Conservation (phyloP, 768 basidiomycete species). For the Pleurotus tuoliensis region DNA sequence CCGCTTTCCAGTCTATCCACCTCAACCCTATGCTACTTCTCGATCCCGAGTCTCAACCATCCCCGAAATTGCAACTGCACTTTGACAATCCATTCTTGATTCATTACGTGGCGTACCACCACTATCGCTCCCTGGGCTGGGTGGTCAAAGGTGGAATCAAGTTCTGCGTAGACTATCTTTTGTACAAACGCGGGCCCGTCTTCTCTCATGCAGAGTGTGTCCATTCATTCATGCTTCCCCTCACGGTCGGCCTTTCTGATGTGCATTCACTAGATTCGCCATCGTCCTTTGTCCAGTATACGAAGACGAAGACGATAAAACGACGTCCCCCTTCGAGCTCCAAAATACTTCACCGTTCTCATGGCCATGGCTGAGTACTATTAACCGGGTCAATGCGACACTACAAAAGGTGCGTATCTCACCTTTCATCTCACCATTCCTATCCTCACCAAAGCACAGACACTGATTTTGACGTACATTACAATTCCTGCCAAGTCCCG, state of each 20-base stretch:
- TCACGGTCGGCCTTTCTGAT: neutral
- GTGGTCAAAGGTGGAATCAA: conserved; percentile 95
- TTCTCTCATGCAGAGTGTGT: conserved; percentile 94
- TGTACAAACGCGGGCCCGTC: conserved; percentile 93
- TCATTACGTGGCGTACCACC: conserved; percentile 88
- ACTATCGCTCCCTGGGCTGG: conserved; percentile 96
- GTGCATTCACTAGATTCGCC: conserved; percentile 63
- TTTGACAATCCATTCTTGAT: conserved; percentile 93
- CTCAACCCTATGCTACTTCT: conserved; percentile 31
- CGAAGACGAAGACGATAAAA: conserved; percentile 72
- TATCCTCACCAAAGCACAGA: conserved; percentile 41
- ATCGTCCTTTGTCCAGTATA: conserved; percentile 89
- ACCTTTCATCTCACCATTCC: neutral
- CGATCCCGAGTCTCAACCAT: conserved; percentile 21
- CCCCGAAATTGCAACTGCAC: conserved; percentile 29
- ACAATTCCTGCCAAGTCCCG: conserved; percentile 80
- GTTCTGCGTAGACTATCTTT: conserved; percentile 92
- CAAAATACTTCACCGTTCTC: conserved; percentile 69
- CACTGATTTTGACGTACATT: conserved; percentile 85
- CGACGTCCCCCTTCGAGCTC: conserved; percentile 57
- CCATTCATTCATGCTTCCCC: neutral
- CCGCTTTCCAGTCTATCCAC: conserved; percentile 56
- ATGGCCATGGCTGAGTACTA: conserved; percentile 96
- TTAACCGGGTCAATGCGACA: conserved; percentile 94
- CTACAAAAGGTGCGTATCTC: conserved; percentile 78